Evolutionary conservation across 306 rosid genomes (phyloP).

Genomic region (Inga laurina): DNA sequence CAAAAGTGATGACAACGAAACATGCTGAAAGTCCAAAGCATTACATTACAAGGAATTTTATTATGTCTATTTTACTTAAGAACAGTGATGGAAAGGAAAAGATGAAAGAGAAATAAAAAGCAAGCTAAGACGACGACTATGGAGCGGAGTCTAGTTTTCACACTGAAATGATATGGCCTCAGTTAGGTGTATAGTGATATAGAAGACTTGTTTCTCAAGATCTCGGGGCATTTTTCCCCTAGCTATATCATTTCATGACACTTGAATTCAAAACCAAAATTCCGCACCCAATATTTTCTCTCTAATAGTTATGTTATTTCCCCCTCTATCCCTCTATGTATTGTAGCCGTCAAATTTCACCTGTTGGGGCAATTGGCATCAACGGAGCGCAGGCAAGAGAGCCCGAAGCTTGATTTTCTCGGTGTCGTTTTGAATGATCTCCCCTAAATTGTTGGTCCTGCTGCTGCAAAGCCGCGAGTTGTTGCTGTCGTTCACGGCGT

Average conservation of each 20-base stretch:
- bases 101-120: conserved; percentile 33
- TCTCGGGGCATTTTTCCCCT: conserved; percentile 22
- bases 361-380: conserved; percentile 56
- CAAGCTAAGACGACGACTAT: conserved; percentile 28
- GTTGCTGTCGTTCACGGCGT: conserved; percentile 88
- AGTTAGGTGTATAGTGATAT: conserved; percentile 33
- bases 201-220: conserved; percentile 19
- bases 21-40: not conserved
- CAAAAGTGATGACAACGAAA: not conserved
- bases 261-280: conserved; percentile 9
- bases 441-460: conserved; percentile 29
- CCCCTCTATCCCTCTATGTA: not conserved
- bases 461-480: conserved; percentile 47
- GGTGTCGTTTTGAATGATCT: conserved; percentile 50
- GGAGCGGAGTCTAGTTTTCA: conserved; percentile 37
- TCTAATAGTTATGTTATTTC: not conserved
- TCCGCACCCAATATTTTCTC: not conserved
- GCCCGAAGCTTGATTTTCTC: conserved; percentile 42
- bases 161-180: conserved; percentile 44
- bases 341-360: conserved; percentile 40
- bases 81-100: conserved; percentile 45
- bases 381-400: conserved; percentile 54
- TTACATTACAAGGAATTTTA: conserved; percentile 18
- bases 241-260: not conserved
- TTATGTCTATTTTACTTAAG: conserved; percentile 50